A percentile compares a stretch with the other conserved stretches of the same genome.
Evolutionary conservation across 768 basidiomycete species (phyloP).

Genomic region (Leccinum arenicola): DNA sequence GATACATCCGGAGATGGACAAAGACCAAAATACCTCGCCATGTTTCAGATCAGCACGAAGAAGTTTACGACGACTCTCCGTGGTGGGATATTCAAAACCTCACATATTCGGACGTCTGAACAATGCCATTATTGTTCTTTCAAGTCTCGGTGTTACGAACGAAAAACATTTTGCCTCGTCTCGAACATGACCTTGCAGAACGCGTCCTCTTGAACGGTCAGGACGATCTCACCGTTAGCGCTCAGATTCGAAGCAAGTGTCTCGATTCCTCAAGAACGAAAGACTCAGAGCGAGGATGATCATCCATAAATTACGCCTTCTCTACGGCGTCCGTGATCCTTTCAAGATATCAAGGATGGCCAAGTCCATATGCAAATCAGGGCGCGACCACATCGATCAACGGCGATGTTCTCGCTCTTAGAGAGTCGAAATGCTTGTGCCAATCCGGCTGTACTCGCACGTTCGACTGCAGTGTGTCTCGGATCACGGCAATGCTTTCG

Average conservation of each 20-base stretch:
- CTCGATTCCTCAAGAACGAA: slow-evolving; percentile 49
- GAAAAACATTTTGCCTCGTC: slow-evolving; percentile 53
- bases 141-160: slow-evolving; percentile 57
- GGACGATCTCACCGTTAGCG: slow-evolving; percentile 40
- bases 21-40: slow-evolving; percentile 43
- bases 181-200: slow-evolving; percentile 49
- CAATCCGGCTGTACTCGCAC: too few species aligned
- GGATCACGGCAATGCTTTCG: too few species aligned
- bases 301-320: slow-evolving; percentile 55
- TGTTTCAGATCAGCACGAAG: slow-evolving; percentile 69
- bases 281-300: slow-evolving; percentile 58
- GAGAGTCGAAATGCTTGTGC: slow-evolving; percentile 15
- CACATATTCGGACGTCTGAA: slow-evolving; percentile 66
- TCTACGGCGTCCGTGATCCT: slow-evolving; percentile 69
- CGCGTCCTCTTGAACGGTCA: slow-evolving; percentile 53
- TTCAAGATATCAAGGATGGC: slow-evolving; percentile 56
- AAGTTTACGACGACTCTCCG: slow-evolving; percentile 67
- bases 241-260: slow-evolving; percentile 48
- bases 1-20: slow-evolving; percentile 60
- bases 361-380: slow-evolving; percentile 62
- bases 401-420: slow-evolving; percentile 59
- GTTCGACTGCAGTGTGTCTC: too few species aligned
- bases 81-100: slow-evolving; percentile 61
- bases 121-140: slow-evolving; percentile 66
- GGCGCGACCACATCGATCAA: slow-evolving; percentile 56